Conservation (phyloP, 2,329 filamentous ascomycete genomes). For the Aspergillus fischeri region DNA sequence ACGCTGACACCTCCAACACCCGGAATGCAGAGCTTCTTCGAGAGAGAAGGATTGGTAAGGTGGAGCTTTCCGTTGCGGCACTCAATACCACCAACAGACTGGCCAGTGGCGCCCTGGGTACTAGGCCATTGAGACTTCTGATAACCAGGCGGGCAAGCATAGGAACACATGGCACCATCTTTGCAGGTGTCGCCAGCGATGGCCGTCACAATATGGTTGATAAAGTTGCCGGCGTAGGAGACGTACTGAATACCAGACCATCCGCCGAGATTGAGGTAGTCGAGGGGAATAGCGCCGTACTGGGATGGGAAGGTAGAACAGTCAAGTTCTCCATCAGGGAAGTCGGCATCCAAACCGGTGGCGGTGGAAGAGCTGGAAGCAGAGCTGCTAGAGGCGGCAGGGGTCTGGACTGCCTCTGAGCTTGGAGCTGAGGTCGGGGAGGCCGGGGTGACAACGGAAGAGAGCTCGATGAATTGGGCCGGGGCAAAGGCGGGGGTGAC, state of each 20-base stretch:
- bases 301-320: constrained; percentile 72
- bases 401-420: constrained; percentile 3
- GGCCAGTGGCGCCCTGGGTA: constrained; percentile 70
- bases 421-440: constrained; percentile 20
- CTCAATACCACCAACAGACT: constrained; percentile 84
- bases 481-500: constrained; percentile 31
- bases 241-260: constrained; percentile 75
- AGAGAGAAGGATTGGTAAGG: constrained; percentile 65
- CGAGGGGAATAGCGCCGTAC: constrained; percentile 71
- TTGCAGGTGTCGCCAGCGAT: constrained; percentile 59
- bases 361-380: constrained; percentile 25
- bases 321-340: constrained; percentile 68
- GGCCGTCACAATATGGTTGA: constrained; percentile 64
- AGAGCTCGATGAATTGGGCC: constrained; percentile 51
- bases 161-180: constrained; percentile 74
- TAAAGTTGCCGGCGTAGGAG: constrained; percentile 50
- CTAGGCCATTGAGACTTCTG: constrained; percentile 87
- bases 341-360: constrained; percentile 60
- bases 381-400: constrained; percentile 24
- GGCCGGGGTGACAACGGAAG: constrained; percentile 35
- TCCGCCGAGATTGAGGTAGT: constrained; percentile 66
- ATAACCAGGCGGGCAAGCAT: constrained; percentile 86
- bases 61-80: constrained; percentile 71
- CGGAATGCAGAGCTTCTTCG: constrained; percentile 67
- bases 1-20: constrained; percentile 69